Conservation (phyloP, 768 basidiomycete species). For the Tylopilus rubrobrunneus region DNA sequence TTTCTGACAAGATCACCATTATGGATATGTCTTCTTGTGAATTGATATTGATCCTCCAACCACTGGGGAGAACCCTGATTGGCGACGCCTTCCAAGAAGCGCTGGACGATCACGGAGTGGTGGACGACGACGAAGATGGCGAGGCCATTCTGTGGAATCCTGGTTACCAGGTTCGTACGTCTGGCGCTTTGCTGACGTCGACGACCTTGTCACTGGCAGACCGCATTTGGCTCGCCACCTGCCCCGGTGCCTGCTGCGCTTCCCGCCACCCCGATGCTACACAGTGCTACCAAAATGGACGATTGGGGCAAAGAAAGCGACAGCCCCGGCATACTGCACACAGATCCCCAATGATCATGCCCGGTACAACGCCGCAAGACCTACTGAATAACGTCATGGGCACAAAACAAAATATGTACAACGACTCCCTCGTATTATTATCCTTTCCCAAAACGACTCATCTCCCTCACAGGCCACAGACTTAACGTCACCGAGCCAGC, state of each 20-base stretch:
- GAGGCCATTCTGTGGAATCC: too few species aligned
- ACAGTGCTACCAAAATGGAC: constrained; percentile 2
- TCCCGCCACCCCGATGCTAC: constrained; percentile 20
- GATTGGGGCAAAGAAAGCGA: background rate
- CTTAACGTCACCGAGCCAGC: background rate
- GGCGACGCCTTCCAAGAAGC: too few species aligned
- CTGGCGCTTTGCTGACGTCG: too few species aligned
- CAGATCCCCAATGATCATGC: constrained; percentile 19
- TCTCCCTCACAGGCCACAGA: constrained; percentile 5
- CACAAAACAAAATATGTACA: constrained; percentile 13
- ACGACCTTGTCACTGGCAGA: constrained; percentile 10
- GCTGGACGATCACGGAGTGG: too few species aligned
- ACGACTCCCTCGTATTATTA: background rate
- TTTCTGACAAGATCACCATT: too few species aligned
- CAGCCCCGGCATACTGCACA: constrained; percentile 27
- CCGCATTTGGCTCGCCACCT: constrained; percentile 19
- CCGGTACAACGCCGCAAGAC: constrained; percentile 61
- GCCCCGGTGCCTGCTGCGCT: constrained; percentile 6
- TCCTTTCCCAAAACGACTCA: background rate
- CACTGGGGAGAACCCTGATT: too few species aligned
- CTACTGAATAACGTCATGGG: constrained; percentile 47
- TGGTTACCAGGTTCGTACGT: too few species aligned
- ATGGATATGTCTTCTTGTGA: too few species aligned
- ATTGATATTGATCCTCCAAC: too few species aligned
- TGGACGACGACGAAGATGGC: too few species aligned